Conservation (phyloP, 2,329 filamentous ascomycete genomes). For the Cadophora malorum region DNA sequence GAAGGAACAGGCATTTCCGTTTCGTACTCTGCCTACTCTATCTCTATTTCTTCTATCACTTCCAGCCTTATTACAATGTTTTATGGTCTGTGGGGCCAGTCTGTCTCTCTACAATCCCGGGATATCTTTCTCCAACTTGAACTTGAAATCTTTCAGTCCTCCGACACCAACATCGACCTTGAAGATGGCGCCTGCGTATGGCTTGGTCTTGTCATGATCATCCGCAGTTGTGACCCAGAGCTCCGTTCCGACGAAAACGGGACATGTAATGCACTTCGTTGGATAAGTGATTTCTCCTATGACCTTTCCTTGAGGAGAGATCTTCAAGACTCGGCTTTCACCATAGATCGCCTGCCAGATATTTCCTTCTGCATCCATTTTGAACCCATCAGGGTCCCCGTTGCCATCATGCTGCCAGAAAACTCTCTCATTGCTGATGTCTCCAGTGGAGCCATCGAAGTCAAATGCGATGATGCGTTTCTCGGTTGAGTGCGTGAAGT, state of each 20-base stretch:
- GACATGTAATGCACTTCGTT: slow-evolving; percentile 81
- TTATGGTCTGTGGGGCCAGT: background rate
- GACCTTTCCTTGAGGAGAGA: slow-evolving; percentile 69
- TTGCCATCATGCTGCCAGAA: slow-evolving; percentile 71
- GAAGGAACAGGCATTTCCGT: no score
- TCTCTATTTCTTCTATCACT: slow-evolving; percentile 14
- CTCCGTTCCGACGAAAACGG: slow-evolving; percentile 75
- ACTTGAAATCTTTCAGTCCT: slow-evolving; percentile 69
- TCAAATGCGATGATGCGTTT: slow-evolving; percentile 76
- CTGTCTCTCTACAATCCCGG: slow-evolving; percentile 12
- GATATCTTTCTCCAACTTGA: slow-evolving; percentile 52
- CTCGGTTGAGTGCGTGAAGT: slow-evolving; percentile 80
- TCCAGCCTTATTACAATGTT: background rate
- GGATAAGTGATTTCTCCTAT: slow-evolving; percentile 78
- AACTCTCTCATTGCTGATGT: slow-evolving; percentile 70
- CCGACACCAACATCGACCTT: slow-evolving; percentile 76
- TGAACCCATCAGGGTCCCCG: slow-evolving; percentile 82
- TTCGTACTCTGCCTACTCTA: slow-evolving; percentile 5
- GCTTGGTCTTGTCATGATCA: slow-evolving; percentile 66
- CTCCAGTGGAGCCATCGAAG: slow-evolving; percentile 69
- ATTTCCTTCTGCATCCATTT: slow-evolving; percentile 82
- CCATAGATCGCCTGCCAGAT: slow-evolving; percentile 91
- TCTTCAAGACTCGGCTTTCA: slow-evolving; percentile 75
- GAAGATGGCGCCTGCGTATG: slow-evolving; percentile 75
- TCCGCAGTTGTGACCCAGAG: slow-evolving; percentile 81